phyloP scores from a whole-genome alignment of 345 rosid genomes.

The Citropsis articulata region DNA sequence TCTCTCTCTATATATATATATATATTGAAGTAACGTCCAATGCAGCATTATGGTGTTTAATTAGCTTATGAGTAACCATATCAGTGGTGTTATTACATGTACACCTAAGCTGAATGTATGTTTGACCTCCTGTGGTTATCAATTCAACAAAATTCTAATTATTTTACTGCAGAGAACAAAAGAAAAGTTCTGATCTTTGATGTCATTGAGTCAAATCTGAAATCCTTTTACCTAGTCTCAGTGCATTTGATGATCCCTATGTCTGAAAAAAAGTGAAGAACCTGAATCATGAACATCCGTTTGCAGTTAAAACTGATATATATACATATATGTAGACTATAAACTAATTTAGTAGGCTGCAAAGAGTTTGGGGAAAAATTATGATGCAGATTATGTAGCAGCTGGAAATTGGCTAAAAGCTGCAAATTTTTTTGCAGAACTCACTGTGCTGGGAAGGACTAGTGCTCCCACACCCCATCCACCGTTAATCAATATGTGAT shows the following conservation, averaged over 20 bases:
- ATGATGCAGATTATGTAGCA: neutral
- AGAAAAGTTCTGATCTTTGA: neutral
- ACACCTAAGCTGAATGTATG: neutral
- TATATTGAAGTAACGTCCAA: neutral
- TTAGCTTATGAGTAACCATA: neutral
- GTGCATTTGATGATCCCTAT: neutral
- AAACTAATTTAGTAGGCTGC: neutral
- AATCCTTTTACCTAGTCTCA: neutral
- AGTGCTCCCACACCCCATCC: neutral
- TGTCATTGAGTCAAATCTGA: neutral
- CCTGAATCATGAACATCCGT: neutral
- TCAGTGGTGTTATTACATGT: neutral
- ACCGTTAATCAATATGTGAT: neutral
- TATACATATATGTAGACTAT: too few relatives aligned
- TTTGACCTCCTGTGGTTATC: neutral
- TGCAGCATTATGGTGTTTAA: neutral
- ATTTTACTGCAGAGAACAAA: neutral
- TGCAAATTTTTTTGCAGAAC: neutral
- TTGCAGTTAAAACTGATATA: neutral
- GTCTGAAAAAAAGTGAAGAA: neutral
- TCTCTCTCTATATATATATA: neutral
- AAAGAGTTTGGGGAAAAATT: neutral
- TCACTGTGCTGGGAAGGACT: neutral
- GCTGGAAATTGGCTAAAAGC: neutral
- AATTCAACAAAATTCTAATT: neutral